Base-by-base conservation (phyloP, 129 eudicot genomes). In the Flaveria sonorensis region DNA sequence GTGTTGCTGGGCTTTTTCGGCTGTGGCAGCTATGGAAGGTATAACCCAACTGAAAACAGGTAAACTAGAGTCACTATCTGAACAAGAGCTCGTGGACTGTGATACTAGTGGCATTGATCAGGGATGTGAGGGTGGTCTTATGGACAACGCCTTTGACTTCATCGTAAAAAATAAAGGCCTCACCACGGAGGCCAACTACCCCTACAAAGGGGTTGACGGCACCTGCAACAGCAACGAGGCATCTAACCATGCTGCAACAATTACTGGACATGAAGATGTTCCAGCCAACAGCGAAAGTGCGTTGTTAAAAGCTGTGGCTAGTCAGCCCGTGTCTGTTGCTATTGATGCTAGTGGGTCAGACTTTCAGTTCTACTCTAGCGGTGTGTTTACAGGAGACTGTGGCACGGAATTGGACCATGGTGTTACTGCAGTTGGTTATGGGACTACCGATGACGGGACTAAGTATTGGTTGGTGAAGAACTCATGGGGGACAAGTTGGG, bases 401-500 rank as follows among this genome's bases (percentile, higher is more conserved):
- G 81, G 81, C 24, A 77, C 81, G 6, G 75, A 77, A 19, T 75
- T 77, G 10, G 81, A 77, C 28, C 81, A 77, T 42, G 81, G 81
- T 20, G 81, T 77, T 68, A 77, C 75, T 15, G 81, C 75, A 6
- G 69, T 77, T 40, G 81, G 81, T 40, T 76, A 77, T 21, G 81
- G 81, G 9, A 77, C 69, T 20, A 77, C 47, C 46, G 69, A 57
- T 20, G 81, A 77, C 10, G 81, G 81, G 72, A 77, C 75, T 10
- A 77, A 77, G 60, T 77, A 68, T 50, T 76, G 81, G 81, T 36
- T 76, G 42, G 81, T 76, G 55, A 76, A 76, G 81, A 76, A 76
- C 53, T 76, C 81, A 0, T 77, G 81, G 74, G 73, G 66, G 16
- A 64, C 77, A 12, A 62, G 70, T 19, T 87, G 91, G 91, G 91